Evolutionary conservation across 208 protist species (phyloP).

Genomic region (Wallacemonas collosoma): DNA sequence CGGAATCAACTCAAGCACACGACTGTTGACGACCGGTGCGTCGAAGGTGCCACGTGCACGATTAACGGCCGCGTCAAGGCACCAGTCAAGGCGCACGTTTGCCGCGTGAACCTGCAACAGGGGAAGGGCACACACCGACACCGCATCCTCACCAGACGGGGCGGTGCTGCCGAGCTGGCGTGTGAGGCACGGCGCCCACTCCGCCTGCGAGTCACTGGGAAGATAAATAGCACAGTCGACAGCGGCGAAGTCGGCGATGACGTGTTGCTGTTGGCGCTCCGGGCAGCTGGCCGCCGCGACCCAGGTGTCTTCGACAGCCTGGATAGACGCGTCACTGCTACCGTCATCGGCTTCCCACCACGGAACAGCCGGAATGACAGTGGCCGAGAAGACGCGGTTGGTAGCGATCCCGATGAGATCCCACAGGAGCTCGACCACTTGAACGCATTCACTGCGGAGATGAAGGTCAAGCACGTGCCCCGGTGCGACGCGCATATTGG

Average conservation of each 20-base stretch:
- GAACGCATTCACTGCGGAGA: conserved; percentile 30
- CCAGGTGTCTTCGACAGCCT: conserved; percentile 1
- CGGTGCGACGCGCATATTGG: conserved; percentile 15
- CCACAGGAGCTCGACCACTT: conserved; percentile 39
- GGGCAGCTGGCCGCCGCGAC: neutral
- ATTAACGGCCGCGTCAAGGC: neutral
- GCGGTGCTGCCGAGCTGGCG: too few relatives aligned
- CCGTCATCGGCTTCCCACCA: conserved; percentile 19
- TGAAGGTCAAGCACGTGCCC: conserved; percentile 4
- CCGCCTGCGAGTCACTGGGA: conserved; percentile 8
- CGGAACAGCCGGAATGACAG: conserved; percentile 22
- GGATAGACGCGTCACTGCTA: neutral
- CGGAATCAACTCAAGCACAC: neutral
- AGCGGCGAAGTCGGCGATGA: neutral
- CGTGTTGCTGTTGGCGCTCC: conserved; percentile 10
- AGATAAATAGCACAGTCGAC: conserved; percentile 7
- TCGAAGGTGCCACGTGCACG: neutral
- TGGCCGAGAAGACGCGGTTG: conserved; percentile 29
- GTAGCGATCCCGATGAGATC: conserved; percentile 39
- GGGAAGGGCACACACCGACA: too few relatives aligned
- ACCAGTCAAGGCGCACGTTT: conserved; percentile 3
- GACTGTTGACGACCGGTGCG: neutral
- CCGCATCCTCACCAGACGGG: too few relatives aligned
- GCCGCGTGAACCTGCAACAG: neutral
- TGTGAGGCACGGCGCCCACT: conserved; percentile 22